Percentiles rank a stretch among this genome's conserved stretches.
phyloP scores from a whole-genome alignment of 306 rosid genomes.

The Fagus crenata region DNA sequence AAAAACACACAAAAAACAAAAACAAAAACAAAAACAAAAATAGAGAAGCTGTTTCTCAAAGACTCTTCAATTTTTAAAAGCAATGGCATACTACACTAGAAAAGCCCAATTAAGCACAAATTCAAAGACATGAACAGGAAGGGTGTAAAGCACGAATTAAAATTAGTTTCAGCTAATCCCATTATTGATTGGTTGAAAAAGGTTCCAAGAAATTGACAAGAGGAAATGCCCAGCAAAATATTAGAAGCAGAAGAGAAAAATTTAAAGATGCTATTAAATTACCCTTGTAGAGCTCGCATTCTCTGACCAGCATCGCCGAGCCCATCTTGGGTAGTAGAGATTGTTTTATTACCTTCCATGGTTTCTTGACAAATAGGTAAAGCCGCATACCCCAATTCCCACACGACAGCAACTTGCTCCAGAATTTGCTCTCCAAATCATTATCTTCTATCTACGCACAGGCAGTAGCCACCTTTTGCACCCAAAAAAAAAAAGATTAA shows the following conservation, averaged over 20 bases:
- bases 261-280: slow-evolving; percentile 23
- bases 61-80: background rate
- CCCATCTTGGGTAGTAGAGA: slow-evolving; percentile 49
- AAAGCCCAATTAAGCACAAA: background rate
- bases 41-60: background rate
- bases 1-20: background rate
- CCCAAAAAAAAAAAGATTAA: slow-evolving; percentile 22
- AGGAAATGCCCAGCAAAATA: background rate
- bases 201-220: slow-evolving; percentile 16
- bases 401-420: slow-evolving; percentile 45
- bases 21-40: no score
- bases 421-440: slow-evolving; percentile 64
- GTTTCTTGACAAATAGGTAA: slow-evolving; percentile 43
- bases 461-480: slow-evolving; percentile 32
- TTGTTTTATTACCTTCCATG: slow-evolving; percentile 65
- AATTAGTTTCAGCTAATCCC: slow-evolving; percentile 21
- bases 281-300: slow-evolving; percentile 71
- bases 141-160: slow-evolving; percentile 1
- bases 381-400: slow-evolving; percentile 48
- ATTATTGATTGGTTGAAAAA: background rate
- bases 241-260: background rate
- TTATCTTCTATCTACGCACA: slow-evolving; percentile 46
- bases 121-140: background rate
- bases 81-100: background rate
- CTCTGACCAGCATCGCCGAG: slow-evolving; percentile 48